Evolutionary conservation across 176 grass and related monocot species (phyloP), one percentile per base, ranked within the genome.

Genomic region (Rhipidocladum racemiflorum): DNA sequence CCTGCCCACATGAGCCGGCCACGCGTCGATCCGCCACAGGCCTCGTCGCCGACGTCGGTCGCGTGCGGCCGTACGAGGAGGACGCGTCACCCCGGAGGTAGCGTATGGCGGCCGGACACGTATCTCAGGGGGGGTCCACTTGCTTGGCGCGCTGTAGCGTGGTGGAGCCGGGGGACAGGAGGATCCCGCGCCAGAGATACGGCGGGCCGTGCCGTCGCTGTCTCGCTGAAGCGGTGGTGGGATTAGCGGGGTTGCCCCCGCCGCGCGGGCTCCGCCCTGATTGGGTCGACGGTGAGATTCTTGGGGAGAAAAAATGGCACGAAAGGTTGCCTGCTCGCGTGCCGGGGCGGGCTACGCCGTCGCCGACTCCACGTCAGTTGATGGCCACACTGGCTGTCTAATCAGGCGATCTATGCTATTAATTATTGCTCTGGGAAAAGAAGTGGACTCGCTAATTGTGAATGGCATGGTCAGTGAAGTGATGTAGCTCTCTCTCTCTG

Each of bases 1-100:
- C n/a, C n/a, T n/a, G n/a, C 64, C 51, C 71, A 81, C 83, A 46
- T 81, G 63, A 28, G 40, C n/a, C 82, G 43, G 25, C 23, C 38
- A 78, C 70, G 87, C 82, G 87, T 89, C 77, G 64, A 74, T 0
- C 16, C 54, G 4, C 3, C 53, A 54, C 38, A 14, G 64, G 81
- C 9, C 67, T 10, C 34, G 9, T 55, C 30, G 45, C 32, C 8
- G 80, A 60, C 40, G 42, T 38, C 68, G 50, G 77, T 32, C 16
- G 28, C 20, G n/a, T 5, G 10, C 11, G 38, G 35, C 35, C 4
- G 21, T 24, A 68, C 65, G 30, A 38, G 32, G 63, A 7, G 32
- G 53, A 17, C 7, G 51, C 7, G 20, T 54, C 18, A 3, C 21
- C 51, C 2, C 12, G 35, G 72, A 0, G 61, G 1, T 9, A 1